Evolutionary conservation across 1,284 basidiomycete species (phyloP).

Genomic region (Boletellus deceptivus): DNA sequence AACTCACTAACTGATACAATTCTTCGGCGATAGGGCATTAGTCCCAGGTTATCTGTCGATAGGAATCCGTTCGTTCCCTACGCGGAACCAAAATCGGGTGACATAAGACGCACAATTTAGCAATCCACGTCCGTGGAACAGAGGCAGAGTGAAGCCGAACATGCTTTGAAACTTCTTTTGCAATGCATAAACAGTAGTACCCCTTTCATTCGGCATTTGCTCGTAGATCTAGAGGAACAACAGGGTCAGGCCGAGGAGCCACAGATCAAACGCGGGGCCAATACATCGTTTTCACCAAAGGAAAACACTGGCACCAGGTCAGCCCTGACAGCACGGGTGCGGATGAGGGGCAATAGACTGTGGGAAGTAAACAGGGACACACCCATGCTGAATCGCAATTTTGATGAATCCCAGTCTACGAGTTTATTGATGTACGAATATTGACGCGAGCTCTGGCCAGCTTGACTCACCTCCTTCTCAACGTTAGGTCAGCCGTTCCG

Average conservation of each 20-base stretch:
- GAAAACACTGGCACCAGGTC: constrained; percentile 94
- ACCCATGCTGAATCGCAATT: constrained; percentile 92
- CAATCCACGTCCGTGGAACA: constrained; percentile 90
- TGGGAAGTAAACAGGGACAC: constrained; percentile 21
- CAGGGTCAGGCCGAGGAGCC: neutral
- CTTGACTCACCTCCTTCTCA: constrained; percentile 63
- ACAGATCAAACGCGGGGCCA: constrained; percentile 28
- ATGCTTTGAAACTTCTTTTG: constrained; percentile 89
- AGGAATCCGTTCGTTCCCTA: neutral
- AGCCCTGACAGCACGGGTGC: constrained; percentile 49
- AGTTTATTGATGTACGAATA: constrained; percentile 1
- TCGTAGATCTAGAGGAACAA: constrained; percentile 73
- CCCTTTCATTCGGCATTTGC: constrained; percentile 93
- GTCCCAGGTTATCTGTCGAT: constrained; percentile 74
- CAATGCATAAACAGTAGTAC: constrained; percentile 82
- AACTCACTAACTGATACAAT: constrained; percentile 92
- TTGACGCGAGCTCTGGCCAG: neutral
- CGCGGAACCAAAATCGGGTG: neutral
- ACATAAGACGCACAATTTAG: constrained; percentile 71
- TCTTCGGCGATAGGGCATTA: constrained; percentile 91
- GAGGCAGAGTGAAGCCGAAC: constrained; percentile 96
- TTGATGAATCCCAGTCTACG: constrained; percentile 92
- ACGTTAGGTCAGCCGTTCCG: constrained; percentile 91
- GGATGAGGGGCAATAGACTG: neutral
- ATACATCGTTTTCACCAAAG: constrained; percentile 96